A percentile compares a stretch with the other conserved stretches of the same genome.
phyloP scores from a whole-genome alignment of 306 rosid genomes.

The Quercus aquifolioides region DNA sequence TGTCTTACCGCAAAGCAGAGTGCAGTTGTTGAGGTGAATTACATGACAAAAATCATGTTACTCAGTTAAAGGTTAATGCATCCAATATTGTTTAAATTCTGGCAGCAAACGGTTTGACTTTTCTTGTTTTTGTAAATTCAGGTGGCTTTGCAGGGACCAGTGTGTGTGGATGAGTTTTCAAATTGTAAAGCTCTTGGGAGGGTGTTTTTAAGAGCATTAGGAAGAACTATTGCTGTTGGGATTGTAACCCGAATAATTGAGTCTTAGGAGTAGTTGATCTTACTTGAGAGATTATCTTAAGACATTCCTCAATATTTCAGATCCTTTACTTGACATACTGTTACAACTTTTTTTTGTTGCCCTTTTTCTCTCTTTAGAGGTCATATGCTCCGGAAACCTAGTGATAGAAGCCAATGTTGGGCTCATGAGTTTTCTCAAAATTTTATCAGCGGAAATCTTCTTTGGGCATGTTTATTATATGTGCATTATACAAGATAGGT shows the following conservation, averaged over 20 bases:
- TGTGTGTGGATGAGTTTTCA: conserved; percentile 74
- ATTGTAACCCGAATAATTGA: conserved; percentile 66
- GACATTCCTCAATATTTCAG: neutral
- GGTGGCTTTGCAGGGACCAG: conserved; percentile 68
- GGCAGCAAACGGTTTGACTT: conserved; percentile 1
- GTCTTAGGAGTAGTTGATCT: conserved; percentile 28
- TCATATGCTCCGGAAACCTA: neutral
- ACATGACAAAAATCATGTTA: neutral
- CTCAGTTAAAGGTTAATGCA: neutral
- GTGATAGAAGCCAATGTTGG: neutral
- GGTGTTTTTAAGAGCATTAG: conserved; percentile 73
- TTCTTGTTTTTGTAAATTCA: conserved; percentile 29
- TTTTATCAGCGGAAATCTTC: neutral
- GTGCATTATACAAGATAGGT: neutral
- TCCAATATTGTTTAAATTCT: neutral
- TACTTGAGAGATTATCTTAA: neutral
- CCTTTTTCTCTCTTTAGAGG: neutral
- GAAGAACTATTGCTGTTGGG: conserved; percentile 85
- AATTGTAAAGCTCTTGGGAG: conserved; percentile 78
- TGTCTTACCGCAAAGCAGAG: conserved; percentile 81
- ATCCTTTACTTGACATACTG: neutral
- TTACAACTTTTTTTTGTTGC: neutral
- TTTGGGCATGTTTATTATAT: neutral
- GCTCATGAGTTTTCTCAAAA: neutral
- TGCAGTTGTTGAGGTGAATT: conserved; percentile 84